Evolutionary conservation across 2,329 filamentous ascomycete species (phyloP).

Genomic region (Aureobasidium zeae): DNA sequence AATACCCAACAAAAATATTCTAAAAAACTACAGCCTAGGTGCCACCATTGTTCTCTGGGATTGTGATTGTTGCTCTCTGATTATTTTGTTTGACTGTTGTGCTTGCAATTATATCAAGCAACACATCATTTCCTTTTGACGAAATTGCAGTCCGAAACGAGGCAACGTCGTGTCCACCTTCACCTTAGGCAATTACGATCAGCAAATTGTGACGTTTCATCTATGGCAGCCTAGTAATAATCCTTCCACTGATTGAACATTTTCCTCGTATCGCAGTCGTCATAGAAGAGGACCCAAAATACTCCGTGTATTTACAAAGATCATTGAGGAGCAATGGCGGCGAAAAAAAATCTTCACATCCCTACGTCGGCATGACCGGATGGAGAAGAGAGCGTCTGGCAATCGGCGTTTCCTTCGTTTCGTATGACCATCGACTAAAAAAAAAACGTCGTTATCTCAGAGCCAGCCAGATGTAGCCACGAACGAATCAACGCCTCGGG

Average conservation of each 20-base stretch:
- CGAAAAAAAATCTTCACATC: constrained; percentile 9
- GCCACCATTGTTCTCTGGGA: background rate
- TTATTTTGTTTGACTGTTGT: constrained; percentile 1
- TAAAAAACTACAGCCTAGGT: background rate
- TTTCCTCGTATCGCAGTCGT: constrained; percentile 2
- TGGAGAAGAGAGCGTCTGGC: too few relatives aligned
- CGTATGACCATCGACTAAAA: too few relatives aligned
- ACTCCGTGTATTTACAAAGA: too few relatives aligned
- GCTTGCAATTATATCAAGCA: background rate
- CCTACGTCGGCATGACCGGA: constrained; percentile 10
- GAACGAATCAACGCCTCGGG: too few relatives aligned
- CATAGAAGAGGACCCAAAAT: constrained; percentile 5
- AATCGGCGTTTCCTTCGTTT: constrained; percentile 9
- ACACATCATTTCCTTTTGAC: background rate
- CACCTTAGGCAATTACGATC: constrained; percentile 8
- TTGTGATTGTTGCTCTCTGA: background rate
- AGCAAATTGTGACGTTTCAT: background rate
- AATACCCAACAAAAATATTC: constrained; percentile 13
- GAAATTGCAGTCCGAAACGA: background rate
- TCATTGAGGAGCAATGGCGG: too few relatives aligned
- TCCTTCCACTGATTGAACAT: constrained; percentile 1
- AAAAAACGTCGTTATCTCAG: too few relatives aligned
- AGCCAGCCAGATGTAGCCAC: too few relatives aligned
- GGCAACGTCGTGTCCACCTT: constrained; percentile 8
- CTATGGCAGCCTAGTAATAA: too few relatives aligned